A percentile compares a stretch with the other conserved stretches of the same genome.
These are phyloP conservation scores for Tephrocybe sp. DNA, from an alignment of 768 basidiomycete genomes.

Conservation along the genomic window DNA sequence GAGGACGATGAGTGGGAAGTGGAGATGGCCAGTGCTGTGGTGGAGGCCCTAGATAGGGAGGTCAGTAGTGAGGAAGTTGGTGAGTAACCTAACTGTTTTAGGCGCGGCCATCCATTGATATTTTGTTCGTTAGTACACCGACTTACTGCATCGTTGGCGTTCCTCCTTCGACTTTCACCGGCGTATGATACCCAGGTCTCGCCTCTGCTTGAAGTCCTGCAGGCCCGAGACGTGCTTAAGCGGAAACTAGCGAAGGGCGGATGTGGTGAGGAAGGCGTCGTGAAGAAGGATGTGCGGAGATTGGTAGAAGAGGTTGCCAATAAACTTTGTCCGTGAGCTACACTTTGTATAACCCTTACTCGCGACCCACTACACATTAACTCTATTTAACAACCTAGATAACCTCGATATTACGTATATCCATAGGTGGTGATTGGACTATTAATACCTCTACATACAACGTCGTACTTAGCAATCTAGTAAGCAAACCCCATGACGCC, in stretches of 20 bases:
- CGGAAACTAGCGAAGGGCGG: slow-evolving; percentile 58
- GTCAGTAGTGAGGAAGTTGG: slow-evolving; percentile 77
- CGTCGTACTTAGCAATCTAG: too few species aligned
- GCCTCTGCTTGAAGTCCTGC: slow-evolving; percentile 70
- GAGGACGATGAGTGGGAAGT: slow-evolving; percentile 84
- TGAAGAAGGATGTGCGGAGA: slow-evolving; percentile 65
- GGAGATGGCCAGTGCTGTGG: slow-evolving; percentile 79
- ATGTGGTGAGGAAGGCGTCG: slow-evolving; percentile 48
- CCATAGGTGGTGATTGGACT: too few species aligned
- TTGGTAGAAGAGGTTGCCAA: slow-evolving; percentile 64
- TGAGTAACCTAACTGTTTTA: slow-evolving; percentile 35
- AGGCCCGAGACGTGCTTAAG: slow-evolving; percentile 53
- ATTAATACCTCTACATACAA: too few species aligned
- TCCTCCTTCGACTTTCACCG: slow-evolving; percentile 76
- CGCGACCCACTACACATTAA: too few species aligned
- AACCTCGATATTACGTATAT: too few species aligned
- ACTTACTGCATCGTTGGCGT: slow-evolving; percentile 73
- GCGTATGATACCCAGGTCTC: slow-evolving; percentile 52
- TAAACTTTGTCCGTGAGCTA: slow-evolving; percentile 40
- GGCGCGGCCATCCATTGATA: slow-evolving; percentile 1
- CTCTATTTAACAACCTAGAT: too few species aligned
- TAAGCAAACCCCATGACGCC: too few species aligned
- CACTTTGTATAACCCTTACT: too few species aligned
- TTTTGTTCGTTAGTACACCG: slow-evolving; percentile 67
- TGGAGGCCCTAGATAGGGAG: slow-evolving; percentile 78